Percentiles rank a stretch among this genome's conserved stretches.
These are phyloP conservation scores for Albophoma yamanashiensis DNA, from an alignment of 2,329 filamentous ascomycete genomes.

Conservation along the genomic window DNA sequence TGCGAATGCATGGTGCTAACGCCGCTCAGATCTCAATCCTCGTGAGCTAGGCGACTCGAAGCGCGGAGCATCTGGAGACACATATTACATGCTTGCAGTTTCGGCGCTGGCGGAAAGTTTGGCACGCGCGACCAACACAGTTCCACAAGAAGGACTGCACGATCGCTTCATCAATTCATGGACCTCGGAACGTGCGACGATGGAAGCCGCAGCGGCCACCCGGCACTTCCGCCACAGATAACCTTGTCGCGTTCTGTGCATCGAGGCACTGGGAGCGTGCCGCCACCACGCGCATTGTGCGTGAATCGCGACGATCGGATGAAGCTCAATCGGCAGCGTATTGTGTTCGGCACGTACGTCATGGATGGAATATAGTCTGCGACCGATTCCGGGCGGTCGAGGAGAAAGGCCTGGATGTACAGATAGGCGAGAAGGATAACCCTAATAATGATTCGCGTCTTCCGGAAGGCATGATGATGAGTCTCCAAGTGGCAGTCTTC, in stretches of 20 bases:
- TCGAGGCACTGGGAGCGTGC: not conserved
- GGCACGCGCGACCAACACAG: not conserved
- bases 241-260: not conserved
- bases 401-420: not conserved
- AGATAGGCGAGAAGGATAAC: not conserved
- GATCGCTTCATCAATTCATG: not conserved
- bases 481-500: not conserved
- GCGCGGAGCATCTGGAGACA: not conserved
- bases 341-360: not conserved
- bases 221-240: too few species aligned
- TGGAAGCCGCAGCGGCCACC: not conserved
- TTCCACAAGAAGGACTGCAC: not conserved
- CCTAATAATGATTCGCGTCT: not conserved
- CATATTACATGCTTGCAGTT: not conserved
- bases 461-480: not conserved
- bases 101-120: not conserved
- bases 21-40: conserved; percentile 21
- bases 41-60: conserved; percentile 20
- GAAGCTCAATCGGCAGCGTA: not conserved
- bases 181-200: not conserved
- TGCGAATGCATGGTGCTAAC: conserved; percentile 3
- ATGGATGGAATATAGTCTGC: not conserved
- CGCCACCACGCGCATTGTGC: not conserved
- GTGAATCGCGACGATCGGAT: not conserved
- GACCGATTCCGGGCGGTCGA: not conserved